A percentile compares a stretch with the other conserved stretches of the same genome.
phyloP scores from a whole-genome alignment of 768 basidiomycete species.

The Lactarius trivialis region DNA sequence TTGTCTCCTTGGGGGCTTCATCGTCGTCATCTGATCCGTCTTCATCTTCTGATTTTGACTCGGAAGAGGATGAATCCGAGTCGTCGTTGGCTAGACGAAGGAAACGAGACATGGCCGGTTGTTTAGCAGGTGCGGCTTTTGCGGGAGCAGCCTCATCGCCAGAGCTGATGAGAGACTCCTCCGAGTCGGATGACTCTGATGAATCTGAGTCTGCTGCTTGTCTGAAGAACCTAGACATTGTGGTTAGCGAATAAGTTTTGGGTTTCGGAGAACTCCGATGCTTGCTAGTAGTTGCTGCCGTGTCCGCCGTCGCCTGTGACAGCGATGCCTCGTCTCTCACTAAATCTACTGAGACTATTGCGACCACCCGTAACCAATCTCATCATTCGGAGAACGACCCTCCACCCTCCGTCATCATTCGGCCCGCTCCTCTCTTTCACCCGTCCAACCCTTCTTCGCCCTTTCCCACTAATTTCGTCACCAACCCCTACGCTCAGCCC shows the following conservation, averaged over 20 bases:
- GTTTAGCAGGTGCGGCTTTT: slow-evolving; percentile 42
- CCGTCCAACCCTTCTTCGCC: slow-evolving; percentile 10
- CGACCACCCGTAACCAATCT: slow-evolving; percentile 1
- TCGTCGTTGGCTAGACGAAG: slow-evolving; percentile 57
- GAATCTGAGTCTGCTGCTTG: slow-evolving; percentile 79
- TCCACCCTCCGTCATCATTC: not conserved
- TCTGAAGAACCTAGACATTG: slow-evolving; percentile 88
- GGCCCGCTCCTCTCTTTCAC: slow-evolving; percentile 6
- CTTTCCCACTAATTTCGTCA: not conserved
- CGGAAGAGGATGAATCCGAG: slow-evolving; percentile 39
- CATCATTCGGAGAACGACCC: not conserved
- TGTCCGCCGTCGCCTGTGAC: not conserved
- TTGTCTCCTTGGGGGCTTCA: slow-evolving; percentile 31
- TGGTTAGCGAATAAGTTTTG: slow-evolving; percentile 17
- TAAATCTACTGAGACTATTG: not conserved
- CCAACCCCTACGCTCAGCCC: not conserved
- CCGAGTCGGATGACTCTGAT: slow-evolving; percentile 65
- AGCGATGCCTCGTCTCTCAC: slow-evolving; percentile 14
- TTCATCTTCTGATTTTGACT: slow-evolving; percentile 42
- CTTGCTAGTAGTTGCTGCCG: not conserved
- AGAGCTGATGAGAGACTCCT: slow-evolving; percentile 66
- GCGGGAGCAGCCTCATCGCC: slow-evolving; percentile 54
- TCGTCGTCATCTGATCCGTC: slow-evolving; percentile 41
- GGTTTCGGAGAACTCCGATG: slow-evolving; percentile 21
- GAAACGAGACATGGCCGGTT: slow-evolving; percentile 75